These are phyloP conservation scores for Wickerhamiella azymoides DNA, from an alignment of 805 yeast species.

Conservation along the genomic window DNA sequence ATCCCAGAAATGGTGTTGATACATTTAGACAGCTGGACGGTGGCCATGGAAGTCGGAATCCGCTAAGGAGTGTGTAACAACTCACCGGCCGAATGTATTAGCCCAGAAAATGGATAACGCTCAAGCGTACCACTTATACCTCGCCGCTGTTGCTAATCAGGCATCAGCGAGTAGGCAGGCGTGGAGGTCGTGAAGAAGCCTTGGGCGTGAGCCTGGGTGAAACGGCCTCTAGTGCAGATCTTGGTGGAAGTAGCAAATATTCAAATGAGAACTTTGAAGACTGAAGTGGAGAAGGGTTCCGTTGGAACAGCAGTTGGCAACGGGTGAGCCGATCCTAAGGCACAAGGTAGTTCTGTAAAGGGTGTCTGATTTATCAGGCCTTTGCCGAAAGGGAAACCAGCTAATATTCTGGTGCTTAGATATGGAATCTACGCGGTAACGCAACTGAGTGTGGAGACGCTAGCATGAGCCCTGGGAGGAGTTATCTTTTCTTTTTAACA, in stretches of 20 bases:
- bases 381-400: slow-evolving; percentile 33
- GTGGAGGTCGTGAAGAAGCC: slow-evolving; percentile 32
- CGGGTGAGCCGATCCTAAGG: slow-evolving; percentile 33
- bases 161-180: slow-evolving; percentile 32
- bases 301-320: slow-evolving; percentile 32
- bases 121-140: slow-evolving; percentile 32
- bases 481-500: slow-evolving; percentile 31
- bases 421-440: slow-evolving; percentile 30
- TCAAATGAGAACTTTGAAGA: slow-evolving; percentile 32
- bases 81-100: slow-evolving; percentile 40
- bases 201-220: slow-evolving; percentile 30
- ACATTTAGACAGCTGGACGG: slow-evolving; percentile 38
- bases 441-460: slow-evolving; percentile 32
- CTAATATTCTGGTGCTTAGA: slow-evolving; percentile 33
- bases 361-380: slow-evolving; percentile 26
- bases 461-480: slow-evolving; percentile 29
- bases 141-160: slow-evolving; percentile 29
- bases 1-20: slow-evolving; percentile 35
- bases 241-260: slow-evolving; percentile 32
- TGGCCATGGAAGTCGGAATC: slow-evolving; percentile 40
- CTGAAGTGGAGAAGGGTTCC: slow-evolving; percentile 33
- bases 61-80: slow-evolving; percentile 41
- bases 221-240: slow-evolving; percentile 32
- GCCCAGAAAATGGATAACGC: slow-evolving; percentile 33
- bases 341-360: slow-evolving; percentile 28